Percentiles rank a stretch among this genome's conserved stretches.
phyloP scores from a whole-genome alignment of 2,329 filamentous ascomycete species.

The Alternaria sp. region DNA sequence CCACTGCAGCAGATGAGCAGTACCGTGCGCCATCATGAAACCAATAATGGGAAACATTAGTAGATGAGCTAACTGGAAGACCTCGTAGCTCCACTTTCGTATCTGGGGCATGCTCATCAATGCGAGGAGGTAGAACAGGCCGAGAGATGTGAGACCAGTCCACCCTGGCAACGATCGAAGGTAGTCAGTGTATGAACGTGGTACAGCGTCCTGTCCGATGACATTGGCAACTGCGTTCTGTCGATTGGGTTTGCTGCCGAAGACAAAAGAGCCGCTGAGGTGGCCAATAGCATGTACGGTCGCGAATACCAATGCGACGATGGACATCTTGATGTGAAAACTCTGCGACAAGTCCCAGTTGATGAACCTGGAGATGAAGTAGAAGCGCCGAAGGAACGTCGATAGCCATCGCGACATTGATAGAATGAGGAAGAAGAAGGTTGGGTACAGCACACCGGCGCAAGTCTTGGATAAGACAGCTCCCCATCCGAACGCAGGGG shows the following conservation, averaged over 20 bases:
- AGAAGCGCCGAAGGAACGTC: slow-evolving; percentile 59
- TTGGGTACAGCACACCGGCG: slow-evolving; percentile 63
- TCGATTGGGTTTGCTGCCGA: slow-evolving; percentile 55
- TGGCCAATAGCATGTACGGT: slow-evolving; percentile 63
- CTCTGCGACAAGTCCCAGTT: slow-evolving; percentile 64
- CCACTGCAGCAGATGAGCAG: slow-evolving; percentile 57
- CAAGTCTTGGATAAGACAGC: slow-evolving; percentile 62
- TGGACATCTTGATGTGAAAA: slow-evolving; percentile 64
- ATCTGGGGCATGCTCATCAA: slow-evolving; percentile 59
- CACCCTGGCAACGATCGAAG: slow-evolving; percentile 58
- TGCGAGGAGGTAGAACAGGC: slow-evolving; percentile 58
- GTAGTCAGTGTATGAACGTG: slow-evolving; percentile 55
- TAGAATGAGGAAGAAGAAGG: slow-evolving; percentile 64
- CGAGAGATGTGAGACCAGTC: slow-evolving; percentile 58
- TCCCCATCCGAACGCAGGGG: slow-evolving; percentile 62
- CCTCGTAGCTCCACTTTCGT: slow-evolving; percentile 60
- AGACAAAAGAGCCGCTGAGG: slow-evolving; percentile 59
- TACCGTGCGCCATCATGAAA: slow-evolving; percentile 62
- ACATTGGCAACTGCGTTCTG: slow-evolving; percentile 54
- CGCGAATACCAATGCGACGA: slow-evolving; percentile 57
- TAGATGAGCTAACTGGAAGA: slow-evolving; percentile 64
- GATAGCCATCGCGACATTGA: slow-evolving; percentile 65
- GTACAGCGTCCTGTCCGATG: slow-evolving; percentile 54
- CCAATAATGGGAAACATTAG: slow-evolving; percentile 66
- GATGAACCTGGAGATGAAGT: slow-evolving; percentile 60